Base-by-base conservation (phyloP, 1,139 yeast genomes). In the Blastobotrys indianensis region DNA sequence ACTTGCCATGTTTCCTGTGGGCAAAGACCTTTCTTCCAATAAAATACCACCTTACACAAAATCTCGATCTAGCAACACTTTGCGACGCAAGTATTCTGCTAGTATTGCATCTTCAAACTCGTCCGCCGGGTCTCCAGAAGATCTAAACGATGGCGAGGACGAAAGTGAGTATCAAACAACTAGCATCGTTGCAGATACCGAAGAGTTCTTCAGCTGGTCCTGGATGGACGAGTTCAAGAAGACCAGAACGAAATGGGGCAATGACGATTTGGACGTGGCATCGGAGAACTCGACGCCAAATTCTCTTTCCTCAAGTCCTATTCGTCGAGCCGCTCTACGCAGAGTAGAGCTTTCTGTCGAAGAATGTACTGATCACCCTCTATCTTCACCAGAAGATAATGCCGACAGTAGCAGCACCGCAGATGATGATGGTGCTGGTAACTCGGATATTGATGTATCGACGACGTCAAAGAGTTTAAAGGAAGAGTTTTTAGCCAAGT, bases 381-480 rank as follows among this genome's bases (percentile, higher is more conserved):
- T 45, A 16, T 29, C 39, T 12, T 29, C 43, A 12, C 33, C 33
- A 33, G 46, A 43, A 15, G 42, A 32, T 3, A 36, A 25, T 20
- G 35, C 20, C 12, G 37, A 38, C 15, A 39, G 35, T 7, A 37
- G 25, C 23, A 35, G 32, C 9, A 41, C 31, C 3, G 43, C 35
- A 5, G 44, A 44, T 5, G 47, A 38, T 9, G 41, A 37, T 8
- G 41, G 35, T 5, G 48, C 42, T 4, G 46, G 49, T 39, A n/a
- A 41, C 15, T 9, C 11, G 1, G 44, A 39, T 10, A 39, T 39
- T n/a, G 45, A 45, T 11, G 36, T 35, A 13, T 36, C 40, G n/a
- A 42, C 39, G 10, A 34, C 48, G 32, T 8, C n/a, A 41, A 13
- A 34, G 25, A n/a, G 23, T 37, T 31, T 11, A 30, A 28, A 15